phyloP scores from a whole-genome alignment of 139 green algal species.

The Haematococcus sp. region DNA sequence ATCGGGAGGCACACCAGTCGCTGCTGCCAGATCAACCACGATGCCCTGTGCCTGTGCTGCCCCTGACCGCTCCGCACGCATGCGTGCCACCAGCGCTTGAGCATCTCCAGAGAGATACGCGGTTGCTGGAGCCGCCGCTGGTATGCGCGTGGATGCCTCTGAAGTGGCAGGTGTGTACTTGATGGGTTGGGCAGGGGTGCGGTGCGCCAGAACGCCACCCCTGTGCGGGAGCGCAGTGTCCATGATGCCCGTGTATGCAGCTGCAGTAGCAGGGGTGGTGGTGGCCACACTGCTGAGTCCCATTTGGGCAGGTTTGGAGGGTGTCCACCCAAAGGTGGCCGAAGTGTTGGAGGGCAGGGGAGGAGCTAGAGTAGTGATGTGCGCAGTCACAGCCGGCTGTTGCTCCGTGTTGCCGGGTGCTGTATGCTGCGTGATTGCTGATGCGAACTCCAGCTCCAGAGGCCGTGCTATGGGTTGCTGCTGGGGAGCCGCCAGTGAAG shows the following conservation, averaged over 20 bases:
- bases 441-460: conserved; percentile 13
- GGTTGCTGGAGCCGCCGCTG: conserved; percentile 6
- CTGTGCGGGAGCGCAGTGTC: background rate
- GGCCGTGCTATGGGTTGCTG: conserved; percentile 4
- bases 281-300: background rate
- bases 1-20: background rate
- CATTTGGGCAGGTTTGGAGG: background rate
- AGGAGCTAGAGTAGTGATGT: background rate
- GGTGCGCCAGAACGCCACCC: background rate
- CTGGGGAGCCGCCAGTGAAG: background rate
- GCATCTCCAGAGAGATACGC: background rate
- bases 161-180: background rate
- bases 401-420: too few relatives aligned
- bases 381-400: background rate
- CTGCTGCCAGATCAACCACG: background rate
- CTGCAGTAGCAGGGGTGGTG: background rate
- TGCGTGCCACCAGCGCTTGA: background rate
- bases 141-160: background rate
- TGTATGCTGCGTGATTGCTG: background rate
- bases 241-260: background rate
- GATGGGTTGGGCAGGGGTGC: background rate
- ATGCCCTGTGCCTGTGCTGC: background rate
- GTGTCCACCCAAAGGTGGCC: background rate
- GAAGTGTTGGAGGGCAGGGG: background rate
- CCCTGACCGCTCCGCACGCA: conserved; percentile 3